Conservation (phyloP, 805 yeast genomes). For the Spathaspora girioi region DNA sequence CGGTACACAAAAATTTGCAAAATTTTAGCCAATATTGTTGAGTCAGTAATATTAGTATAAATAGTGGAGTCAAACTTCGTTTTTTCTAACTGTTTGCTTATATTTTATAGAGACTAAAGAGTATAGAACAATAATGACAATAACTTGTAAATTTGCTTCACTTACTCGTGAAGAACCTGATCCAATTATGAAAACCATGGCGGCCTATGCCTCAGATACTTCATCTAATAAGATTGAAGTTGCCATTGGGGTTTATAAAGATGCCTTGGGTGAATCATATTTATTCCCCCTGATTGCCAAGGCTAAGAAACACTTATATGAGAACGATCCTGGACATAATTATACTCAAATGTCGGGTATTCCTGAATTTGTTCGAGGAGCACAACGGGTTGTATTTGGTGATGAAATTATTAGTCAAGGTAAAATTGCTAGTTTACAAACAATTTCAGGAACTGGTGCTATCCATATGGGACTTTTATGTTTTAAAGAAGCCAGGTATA, state of each 20-base stretch:
- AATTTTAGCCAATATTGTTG: background rate
- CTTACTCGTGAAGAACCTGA: conserved; percentile 21
- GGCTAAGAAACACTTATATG: conserved; percentile 30
- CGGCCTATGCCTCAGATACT: conserved; percentile 20
- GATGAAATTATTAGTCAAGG: conserved; percentile 16
- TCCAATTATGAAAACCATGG: conserved; percentile 24
- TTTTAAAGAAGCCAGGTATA: conserved; percentile 20
- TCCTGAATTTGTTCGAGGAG: conserved; percentile 31
- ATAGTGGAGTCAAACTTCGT: background rate
- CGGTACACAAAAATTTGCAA: background rate
- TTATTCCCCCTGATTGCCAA: conserved; percentile 34
- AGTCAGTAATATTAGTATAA: background rate
- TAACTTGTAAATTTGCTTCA: conserved; percentile 14
- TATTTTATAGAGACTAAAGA: no score
- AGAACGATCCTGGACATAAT: conserved; percentile 42
- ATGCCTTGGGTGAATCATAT: conserved; percentile 33
- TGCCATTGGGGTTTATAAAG: conserved; percentile 44
- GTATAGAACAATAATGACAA: conserved; percentile 11
- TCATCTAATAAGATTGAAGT: conserved; percentile 36
- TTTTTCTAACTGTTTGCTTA: no score
- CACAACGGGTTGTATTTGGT: conserved; percentile 37
- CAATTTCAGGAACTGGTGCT: conserved; percentile 42
- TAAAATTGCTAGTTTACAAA: conserved; percentile 33
- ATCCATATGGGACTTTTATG: conserved; percentile 34
- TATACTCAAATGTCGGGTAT: conserved; percentile 42